Evolutionary conservation across 208 protist genomes (phyloP).

Genomic region (Acanthamoeba sp.): DNA sequence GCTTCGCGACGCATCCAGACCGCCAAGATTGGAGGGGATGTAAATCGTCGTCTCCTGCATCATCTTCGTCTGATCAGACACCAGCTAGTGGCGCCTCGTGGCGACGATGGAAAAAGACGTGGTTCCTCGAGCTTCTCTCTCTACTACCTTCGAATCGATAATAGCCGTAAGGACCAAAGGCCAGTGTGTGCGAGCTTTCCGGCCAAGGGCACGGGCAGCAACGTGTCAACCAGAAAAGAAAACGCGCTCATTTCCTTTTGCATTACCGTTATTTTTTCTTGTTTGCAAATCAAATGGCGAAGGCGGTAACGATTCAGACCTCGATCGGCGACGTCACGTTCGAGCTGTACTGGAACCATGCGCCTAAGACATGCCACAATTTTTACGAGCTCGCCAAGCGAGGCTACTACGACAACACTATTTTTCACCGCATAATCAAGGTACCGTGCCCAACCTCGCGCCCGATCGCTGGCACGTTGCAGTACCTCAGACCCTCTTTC

Average conservation of each 20-base stretch:
- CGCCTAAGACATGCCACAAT: slow-evolving; percentile 83
- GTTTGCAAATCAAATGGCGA: neutral
- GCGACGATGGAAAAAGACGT: neutral
- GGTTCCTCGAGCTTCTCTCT: neutral
- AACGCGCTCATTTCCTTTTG: neutral
- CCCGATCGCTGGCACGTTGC: neutral
- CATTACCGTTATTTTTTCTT: no score
- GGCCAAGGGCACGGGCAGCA: no score
- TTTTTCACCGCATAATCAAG: slow-evolving; percentile 90
- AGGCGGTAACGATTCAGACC: slow-evolving; percentile 74
- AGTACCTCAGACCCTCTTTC: neutral
- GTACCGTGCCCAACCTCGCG: no score
- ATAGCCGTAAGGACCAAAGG: no score
- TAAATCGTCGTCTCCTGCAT: slow-evolving; percentile 7
- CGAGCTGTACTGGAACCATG: slow-evolving; percentile 85
- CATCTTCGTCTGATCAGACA: neutral
- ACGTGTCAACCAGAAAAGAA: no score
- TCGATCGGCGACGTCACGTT: slow-evolving; percentile 80
- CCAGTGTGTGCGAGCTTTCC: no score
- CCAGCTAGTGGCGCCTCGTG: no score
- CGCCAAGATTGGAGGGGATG: neutral
- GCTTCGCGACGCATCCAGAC: neutral
- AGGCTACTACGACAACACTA: slow-evolving; percentile 90
- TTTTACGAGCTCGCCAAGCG: slow-evolving; percentile 79
- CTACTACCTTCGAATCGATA: no score